These are phyloP conservation scores for Fusarium metavorans DNA, from an alignment of 2,329 filamentous ascomycete genomes.

Conservation along the genomic window DNA sequence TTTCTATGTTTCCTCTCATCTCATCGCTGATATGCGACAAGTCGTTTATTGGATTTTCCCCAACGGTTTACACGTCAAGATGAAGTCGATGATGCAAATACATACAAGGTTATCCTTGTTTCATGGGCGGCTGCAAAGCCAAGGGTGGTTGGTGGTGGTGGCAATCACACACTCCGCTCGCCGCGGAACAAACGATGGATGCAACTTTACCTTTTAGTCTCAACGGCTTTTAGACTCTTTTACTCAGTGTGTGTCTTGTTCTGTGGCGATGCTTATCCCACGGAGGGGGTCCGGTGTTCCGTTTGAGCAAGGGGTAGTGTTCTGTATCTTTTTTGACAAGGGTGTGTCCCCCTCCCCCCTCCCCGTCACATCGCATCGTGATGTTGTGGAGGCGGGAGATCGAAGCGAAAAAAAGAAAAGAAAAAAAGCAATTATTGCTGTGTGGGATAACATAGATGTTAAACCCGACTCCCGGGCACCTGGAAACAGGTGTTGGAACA, in stretches of 20 bases:
- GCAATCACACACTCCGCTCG: conserved; percentile 29
- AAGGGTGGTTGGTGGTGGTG: not conserved
- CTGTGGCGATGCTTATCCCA: conserved; percentile 14
- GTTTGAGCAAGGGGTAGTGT: conserved; percentile 17
- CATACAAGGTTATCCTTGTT: conserved; percentile 21
- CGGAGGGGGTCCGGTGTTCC: conserved; percentile 3
- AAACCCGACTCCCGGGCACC: conserved; percentile 18
- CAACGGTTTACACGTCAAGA: conserved; percentile 13
- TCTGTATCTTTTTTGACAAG: conserved; percentile 5
- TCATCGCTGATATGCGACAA: conserved; percentile 3
- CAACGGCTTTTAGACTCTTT: not conserved
- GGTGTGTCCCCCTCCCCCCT: conserved; percentile 12
- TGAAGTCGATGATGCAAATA: conserved; percentile 25
- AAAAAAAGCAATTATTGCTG: conserved; percentile 32
- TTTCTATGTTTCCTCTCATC: not conserved
- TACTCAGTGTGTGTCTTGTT: not conserved
- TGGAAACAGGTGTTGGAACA: conserved; percentile 9
- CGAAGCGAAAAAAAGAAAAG: conserved; percentile 34
- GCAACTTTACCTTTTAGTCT: conserved; percentile 24
- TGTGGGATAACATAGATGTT: not conserved
- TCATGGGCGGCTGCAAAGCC: conserved; percentile 22
- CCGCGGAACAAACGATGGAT: conserved; percentile 26
- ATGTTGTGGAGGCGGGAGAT: conserved; percentile 41
- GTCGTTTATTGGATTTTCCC: not conserved
- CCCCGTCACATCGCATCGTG: conserved; percentile 15